phyloP scores from a whole-genome alignment of 495 filamentous ascomycete species.

The Talaromyces proteolyticus region DNA sequence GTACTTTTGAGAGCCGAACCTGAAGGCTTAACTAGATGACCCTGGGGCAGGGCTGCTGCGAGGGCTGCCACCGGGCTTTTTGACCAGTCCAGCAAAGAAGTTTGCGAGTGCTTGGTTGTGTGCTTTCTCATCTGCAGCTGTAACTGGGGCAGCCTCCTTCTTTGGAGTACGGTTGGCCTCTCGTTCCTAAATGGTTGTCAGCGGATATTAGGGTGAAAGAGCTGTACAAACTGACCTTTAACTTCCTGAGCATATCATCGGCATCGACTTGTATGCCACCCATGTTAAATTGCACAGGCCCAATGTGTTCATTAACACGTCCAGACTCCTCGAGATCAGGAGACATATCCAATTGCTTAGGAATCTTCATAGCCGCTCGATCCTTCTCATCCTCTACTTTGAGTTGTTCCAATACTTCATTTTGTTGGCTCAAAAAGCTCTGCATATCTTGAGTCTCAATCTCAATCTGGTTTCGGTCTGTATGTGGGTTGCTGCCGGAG shows the following conservation, averaged over 20 bases:
- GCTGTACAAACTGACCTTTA: constrained; percentile 55
- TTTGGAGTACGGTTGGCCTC: constrained; percentile 49
- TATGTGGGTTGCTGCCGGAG: constrained; percentile 42
- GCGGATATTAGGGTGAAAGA: neutral
- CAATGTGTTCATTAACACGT: constrained; percentile 81
- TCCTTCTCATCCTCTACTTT: constrained; percentile 58
- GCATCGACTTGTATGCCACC: constrained; percentile 96
- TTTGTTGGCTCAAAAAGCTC: constrained; percentile 66
- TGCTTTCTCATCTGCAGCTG: constrained; percentile 47
- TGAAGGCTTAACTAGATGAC: constrained; percentile 2
- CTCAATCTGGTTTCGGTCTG: constrained; percentile 46
- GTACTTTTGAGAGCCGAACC: neutral
- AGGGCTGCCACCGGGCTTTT: constrained; percentile 43
- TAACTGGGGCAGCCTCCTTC: constrained; percentile 22
- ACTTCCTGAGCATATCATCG: constrained; percentile 85
- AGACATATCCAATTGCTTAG: constrained; percentile 40
- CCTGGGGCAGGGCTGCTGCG: constrained; percentile 32
- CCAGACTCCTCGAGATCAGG: constrained; percentile 42
- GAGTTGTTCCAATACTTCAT: constrained; percentile 65
- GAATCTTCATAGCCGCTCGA: constrained; percentile 29
- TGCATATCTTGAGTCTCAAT: constrained; percentile 73
- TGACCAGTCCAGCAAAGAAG: constrained; percentile 64
- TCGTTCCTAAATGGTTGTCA: constrained; percentile 39
- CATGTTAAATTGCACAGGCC: constrained; percentile 95
- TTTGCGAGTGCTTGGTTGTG: constrained; percentile 62